Base-by-base conservation (phyloP, 1,284 basidiomycete species). In the Athelia sp. region DNA sequence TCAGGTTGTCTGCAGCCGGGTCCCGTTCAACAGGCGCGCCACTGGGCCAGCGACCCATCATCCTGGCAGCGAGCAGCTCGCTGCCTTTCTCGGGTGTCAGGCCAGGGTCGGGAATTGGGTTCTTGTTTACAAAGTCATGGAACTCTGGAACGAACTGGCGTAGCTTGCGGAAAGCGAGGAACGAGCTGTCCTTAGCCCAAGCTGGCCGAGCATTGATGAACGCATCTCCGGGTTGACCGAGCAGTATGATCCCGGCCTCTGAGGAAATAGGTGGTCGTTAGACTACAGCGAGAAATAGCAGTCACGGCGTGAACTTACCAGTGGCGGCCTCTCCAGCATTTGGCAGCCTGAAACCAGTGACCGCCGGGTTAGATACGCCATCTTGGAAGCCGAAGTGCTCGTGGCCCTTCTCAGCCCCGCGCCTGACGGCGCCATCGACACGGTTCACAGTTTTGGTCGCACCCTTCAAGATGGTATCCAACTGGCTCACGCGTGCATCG, bases 11-110 rank as follows among this genome's bases (percentile, higher is more conserved):
- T 11, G 60, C 45, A 51, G 68, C 60, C 1, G 76, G 76, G 0
- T 69, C 54, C 11, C 76, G 56, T 43, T 74, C 72, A 24, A 76
- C 60, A 2, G 76, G 76, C 15, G 75, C 71, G 49, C 78, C 79
- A 50, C 77, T 80, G 71, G 79, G 80, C 80, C 80, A 82, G 3
- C 80, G 68, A 2, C 80, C 80, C 14, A 82, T 61, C 42, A 81
- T 59, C 24, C 79, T 67, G 1, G 80, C 79, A 17, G n/a, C 79
- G 10, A 78, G 64, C 6, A 78, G 63, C 31, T 75, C 77, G 21
- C 68, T 72, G 3, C 73, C 74, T 50, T 76, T 58, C 48, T 72
- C 58, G 2, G 52, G 53, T 2, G 70, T 62, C 14, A 78, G 53
- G 2, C 65, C 71, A 3, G 65, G 63, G 4, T 63, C 54, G 4